These are phyloP conservation scores for Rehmannia glutinosa DNA, from an alignment of 257 asterid genomes.

Conservation along the genomic window DNA sequence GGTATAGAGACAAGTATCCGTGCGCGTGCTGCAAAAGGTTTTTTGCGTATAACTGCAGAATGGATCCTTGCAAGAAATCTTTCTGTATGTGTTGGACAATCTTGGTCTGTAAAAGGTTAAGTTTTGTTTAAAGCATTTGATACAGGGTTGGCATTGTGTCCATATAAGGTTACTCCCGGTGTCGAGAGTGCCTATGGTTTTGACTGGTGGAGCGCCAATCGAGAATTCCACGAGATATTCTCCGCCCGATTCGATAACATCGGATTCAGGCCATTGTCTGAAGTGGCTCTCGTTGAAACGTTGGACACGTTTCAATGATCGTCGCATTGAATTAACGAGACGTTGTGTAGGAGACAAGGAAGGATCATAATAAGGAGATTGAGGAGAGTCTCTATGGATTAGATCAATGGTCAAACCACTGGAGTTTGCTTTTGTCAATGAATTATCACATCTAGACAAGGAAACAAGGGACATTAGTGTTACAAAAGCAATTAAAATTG, in stretches of 20 bases:
- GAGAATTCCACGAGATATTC: slow-evolving; percentile 32
- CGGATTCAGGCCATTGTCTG: not conserved
- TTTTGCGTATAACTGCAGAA: too few species aligned
- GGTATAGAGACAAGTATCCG: slow-evolving; percentile 5
- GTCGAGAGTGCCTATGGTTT: slow-evolving; percentile 23
- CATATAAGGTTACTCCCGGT: slow-evolving; percentile 39
- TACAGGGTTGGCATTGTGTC: slow-evolving; percentile 45
- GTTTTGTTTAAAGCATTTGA: slow-evolving; percentile 23
- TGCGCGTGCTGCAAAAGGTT: not conserved
- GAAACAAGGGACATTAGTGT: not conserved
- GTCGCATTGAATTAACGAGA: not conserved
- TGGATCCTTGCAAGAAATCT: not conserved
- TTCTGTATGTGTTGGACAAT: slow-evolving; percentile 17
- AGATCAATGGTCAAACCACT: slow-evolving; percentile 26
- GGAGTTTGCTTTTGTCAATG: too few species aligned
- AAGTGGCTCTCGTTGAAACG: not conserved
- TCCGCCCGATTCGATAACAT: not conserved
- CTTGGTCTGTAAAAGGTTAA: slow-evolving; percentile 20
- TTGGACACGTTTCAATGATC: slow-evolving; percentile 20
- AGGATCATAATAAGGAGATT: slow-evolving; percentile 24
- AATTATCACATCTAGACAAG: not conserved
- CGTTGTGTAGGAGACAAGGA: slow-evolving; percentile 12
- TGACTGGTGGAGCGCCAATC: slow-evolving; percentile 32
- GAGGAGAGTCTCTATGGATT: slow-evolving; percentile 28
- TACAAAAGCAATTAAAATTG: not conserved